Evolutionary conservation across 176 grass and related monocot species (phyloP), one percentile per base, ranked within the genome.

Genomic region (Cenchrus fungigraminus): DNA sequence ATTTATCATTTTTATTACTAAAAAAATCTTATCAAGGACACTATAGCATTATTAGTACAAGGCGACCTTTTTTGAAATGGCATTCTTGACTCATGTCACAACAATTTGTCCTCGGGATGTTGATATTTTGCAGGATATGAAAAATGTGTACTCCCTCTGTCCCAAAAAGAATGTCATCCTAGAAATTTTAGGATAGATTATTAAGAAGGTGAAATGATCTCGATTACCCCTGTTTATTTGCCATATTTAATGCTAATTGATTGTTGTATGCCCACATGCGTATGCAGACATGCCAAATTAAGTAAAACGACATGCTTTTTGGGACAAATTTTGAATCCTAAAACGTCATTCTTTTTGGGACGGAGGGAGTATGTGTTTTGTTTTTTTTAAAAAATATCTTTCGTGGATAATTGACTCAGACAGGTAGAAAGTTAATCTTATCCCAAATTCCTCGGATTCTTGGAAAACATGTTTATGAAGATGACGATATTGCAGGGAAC

Each of bases 1-100:
- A 14, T 63, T 63, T 17, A 54, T 84, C 57, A 37, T 79, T 67
- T 68, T 47, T 67, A 40, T 40, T 40, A 2, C 61, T 84, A 76
- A 0, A 29, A 7, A 0, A 29, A 7, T 46, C 16, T 25, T 65
- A 54, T 84, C 52, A 8, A 67, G 61, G 25, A 31, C 34, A 67
- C 40, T 50, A 51, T 12, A 53, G 25, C 13, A 40, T 40, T 40
- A 53, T 68, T 14, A 16, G 20, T 9, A 12, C 17, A 45, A 0
- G 67, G 6, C 6, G 8, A 55, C 11, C 19, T 9, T 0, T 71
- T 70, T 70, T 6, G 50, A 85, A 15, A 60, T 60, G 25, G 1
- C 22, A 49, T 25, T 25, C 25, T 25, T 25, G 25, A 25, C 25
- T 25, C 25, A 25, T 25, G 25, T 46, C 13, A 69, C 14, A 68